Conservation (phyloP, 2,329 filamentous ascomycete genomes). For the Ceratocystiopsis brevicomis region DNA sequence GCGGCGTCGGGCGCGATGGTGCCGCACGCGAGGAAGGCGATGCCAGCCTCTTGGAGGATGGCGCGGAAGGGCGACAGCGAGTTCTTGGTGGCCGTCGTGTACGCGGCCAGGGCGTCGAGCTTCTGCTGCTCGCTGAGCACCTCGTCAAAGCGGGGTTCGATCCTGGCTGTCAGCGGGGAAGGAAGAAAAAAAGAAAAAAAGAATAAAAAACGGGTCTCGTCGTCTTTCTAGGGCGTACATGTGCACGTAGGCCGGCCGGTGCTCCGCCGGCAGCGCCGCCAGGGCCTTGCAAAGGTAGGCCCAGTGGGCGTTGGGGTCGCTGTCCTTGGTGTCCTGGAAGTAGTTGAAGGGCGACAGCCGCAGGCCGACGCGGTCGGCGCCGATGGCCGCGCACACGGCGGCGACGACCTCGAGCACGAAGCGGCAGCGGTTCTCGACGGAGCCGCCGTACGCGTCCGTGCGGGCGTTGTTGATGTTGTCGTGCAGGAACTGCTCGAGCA, state of each 20-base stretch:
- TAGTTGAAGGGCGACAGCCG: conserved; percentile 34
- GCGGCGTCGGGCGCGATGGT: conserved; percentile 11
- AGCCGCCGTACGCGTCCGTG: conserved; percentile 34
- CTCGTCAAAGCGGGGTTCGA: conserved; percentile 8
- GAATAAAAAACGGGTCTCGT: too few species aligned
- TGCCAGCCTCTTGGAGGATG: conserved; percentile 29
- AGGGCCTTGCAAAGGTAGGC: conserved; percentile 27
- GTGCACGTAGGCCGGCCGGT: conserved; percentile 36
- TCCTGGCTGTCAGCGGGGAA: conserved; percentile 5
- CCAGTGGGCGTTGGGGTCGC: conserved; percentile 32
- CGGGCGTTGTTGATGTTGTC: conserved; percentile 35
- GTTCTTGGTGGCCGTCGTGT: conserved; percentile 17
- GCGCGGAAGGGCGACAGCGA: conserved; percentile 7
- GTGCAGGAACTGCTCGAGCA: conserved; percentile 36
- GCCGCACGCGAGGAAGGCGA: conserved; percentile 15
- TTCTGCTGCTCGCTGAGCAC: conserved; percentile 13
- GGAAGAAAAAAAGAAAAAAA: too few species aligned
- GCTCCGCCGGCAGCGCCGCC: conserved; percentile 24
- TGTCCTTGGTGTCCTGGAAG: conserved; percentile 41
- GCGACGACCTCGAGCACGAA: conserved; percentile 32
- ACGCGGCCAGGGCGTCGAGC: conserved; percentile 25
- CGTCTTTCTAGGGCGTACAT: conserved; percentile 13
- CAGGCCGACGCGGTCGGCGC: conserved; percentile 28
- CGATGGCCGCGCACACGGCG: conserved; percentile 29
- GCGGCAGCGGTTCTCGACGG: conserved; percentile 32